phyloP scores from a whole-genome alignment of 768 basidiomycete genomes.

The Pisolithus orientalis region DNA sequence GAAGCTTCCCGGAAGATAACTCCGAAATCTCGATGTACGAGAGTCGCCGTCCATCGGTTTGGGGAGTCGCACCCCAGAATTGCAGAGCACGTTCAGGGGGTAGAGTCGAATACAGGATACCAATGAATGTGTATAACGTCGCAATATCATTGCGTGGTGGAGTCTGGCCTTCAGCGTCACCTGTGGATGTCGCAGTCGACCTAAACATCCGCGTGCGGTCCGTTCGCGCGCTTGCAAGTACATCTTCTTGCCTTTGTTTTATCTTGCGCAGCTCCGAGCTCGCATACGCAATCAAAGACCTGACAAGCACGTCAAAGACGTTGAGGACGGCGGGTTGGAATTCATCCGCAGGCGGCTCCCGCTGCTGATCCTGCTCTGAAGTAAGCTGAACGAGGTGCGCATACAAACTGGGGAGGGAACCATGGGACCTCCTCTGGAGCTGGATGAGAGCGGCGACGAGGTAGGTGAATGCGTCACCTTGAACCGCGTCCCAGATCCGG shows the following conservation, averaged over 20 bases:
- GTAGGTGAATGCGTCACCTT: slow-evolving; percentile 75
- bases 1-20: slow-evolving; percentile 54
- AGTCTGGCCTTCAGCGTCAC: slow-evolving; percentile 35
- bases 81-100: slow-evolving; percentile 74
- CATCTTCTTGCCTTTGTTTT: slow-evolving; percentile 86
- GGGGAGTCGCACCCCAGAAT: slow-evolving; percentile 73
- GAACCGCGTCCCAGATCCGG: slow-evolving; percentile 77
- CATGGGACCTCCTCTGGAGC: slow-evolving; percentile 35
- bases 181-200: slow-evolving; percentile 37
- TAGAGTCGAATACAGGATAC: slow-evolving; percentile 68
- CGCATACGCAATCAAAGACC: slow-evolving; percentile 67
- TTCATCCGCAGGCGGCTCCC: slow-evolving; percentile 36
- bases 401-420: slow-evolving; percentile 29
- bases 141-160: slow-evolving; percentile 80
- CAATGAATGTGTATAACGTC: slow-evolving; percentile 76
- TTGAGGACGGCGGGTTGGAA: slow-evolving; percentile 50
- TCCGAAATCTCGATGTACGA: slow-evolving; percentile 58
- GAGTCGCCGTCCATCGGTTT: slow-evolving; percentile 32
- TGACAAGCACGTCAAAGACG: slow-evolving; percentile 65
- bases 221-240: slow-evolving; percentile 59
- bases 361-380: slow-evolving; percentile 30
- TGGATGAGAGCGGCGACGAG: slow-evolving; percentile 56
- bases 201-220: slow-evolving; percentile 53
- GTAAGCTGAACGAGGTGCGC: slow-evolving; percentile 34
- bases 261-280: slow-evolving; percentile 81